These are phyloP conservation scores for Quercus phellos DNA, from an alignment of 331 rosid genomes.

Conservation along the genomic window DNA sequence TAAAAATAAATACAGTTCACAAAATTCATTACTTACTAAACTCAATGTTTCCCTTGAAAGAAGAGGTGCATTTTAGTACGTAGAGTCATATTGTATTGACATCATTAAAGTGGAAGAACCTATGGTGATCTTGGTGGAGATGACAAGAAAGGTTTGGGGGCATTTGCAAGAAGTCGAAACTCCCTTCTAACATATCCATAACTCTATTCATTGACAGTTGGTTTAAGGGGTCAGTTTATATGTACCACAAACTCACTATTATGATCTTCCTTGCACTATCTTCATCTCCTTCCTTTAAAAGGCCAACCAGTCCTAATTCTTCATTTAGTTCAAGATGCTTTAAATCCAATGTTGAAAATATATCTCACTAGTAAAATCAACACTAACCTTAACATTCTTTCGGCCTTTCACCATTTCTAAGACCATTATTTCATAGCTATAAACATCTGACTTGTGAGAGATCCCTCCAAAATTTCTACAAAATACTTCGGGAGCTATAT, in stretches of 20 bases:
- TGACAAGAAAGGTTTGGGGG: background rate
- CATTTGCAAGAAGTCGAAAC: background rate
- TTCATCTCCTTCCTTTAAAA: background rate
- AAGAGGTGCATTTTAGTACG: too few relatives aligned
- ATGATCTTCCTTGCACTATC: background rate
- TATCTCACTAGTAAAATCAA: background rate
- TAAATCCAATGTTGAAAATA: slow-evolving; percentile 12
- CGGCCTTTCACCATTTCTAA: background rate
- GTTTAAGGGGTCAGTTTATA: too few relatives aligned
- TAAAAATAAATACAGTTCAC: too few relatives aligned
- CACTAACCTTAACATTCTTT: background rate
- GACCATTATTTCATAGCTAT: slow-evolving; percentile 15
- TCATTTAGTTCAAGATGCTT: background rate
- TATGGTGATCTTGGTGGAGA: background rate
- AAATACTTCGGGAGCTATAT: background rate
- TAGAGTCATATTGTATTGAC: background rate
- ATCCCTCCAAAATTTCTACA: background rate
- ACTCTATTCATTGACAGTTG: too few relatives aligned
- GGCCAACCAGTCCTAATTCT: background rate
- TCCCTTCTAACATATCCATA: too few relatives aligned
- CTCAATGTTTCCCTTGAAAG: too few relatives aligned
- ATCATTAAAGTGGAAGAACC: background rate
- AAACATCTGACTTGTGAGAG: background rate
- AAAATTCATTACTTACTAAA: too few relatives aligned
- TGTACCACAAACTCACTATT: background rate